Conservation (phyloP, 352 stramenopile species). For the Blastocystis sp. region DNA sequence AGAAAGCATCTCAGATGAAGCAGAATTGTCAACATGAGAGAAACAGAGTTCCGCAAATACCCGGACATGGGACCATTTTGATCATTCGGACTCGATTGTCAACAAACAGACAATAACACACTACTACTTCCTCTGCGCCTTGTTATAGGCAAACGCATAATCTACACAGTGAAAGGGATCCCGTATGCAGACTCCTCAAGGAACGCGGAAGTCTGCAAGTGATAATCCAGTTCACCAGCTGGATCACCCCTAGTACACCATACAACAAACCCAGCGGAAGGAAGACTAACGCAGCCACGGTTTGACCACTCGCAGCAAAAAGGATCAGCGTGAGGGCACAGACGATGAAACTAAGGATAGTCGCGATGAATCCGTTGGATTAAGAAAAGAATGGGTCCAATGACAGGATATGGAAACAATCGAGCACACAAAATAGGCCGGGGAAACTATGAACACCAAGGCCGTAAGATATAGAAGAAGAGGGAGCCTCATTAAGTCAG, state of each 20-base stretch:
- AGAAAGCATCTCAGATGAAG: slow-evolving; percentile 22
- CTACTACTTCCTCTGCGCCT: not conserved
- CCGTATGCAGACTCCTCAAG: not conserved
- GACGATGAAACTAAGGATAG: not conserved
- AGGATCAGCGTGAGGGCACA: not conserved
- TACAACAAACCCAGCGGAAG: not conserved
- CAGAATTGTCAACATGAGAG: slow-evolving; percentile 12
- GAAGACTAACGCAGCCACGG: not conserved
- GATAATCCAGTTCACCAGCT: not conserved
- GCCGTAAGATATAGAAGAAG: not conserved
- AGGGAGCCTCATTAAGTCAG: not conserved
- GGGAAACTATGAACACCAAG: not conserved
- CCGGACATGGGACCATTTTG: not conserved
- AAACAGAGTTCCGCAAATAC: not conserved
- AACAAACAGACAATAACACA: not conserved
- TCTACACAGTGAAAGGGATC: not conserved
- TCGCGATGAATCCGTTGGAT: not conserved
- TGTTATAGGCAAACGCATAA: not conserved
- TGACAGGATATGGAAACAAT: not conserved
- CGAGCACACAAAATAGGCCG: not conserved
- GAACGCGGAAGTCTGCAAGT: not conserved
- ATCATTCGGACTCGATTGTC: not conserved
- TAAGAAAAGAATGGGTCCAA: not conserved
- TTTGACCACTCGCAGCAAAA: not conserved
- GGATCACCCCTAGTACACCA: not conserved